Percentiles rank a stretch among this genome's conserved stretches.
These are phyloP conservation scores for Acephala macrosclerotiorum DNA, from an alignment of 2,329 filamentous ascomycete genomes.

Conservation along the genomic window DNA sequence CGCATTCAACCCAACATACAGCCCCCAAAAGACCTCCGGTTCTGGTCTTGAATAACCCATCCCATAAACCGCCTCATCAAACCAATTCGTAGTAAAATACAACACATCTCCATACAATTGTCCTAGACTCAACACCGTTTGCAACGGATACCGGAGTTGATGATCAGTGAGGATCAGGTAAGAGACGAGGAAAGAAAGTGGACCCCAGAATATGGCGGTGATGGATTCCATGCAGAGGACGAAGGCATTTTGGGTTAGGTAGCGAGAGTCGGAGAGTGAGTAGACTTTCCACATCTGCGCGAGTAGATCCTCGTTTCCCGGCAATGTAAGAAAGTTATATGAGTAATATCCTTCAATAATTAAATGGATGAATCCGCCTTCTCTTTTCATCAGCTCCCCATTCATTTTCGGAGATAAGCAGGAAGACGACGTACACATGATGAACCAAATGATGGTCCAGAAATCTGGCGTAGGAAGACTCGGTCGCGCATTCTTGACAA, in stretches of 20 bases:
- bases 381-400: too few species aligned
- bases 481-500: background rate
- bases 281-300: slow-evolving; percentile 9
- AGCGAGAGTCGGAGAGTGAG: slow-evolving; percentile 1
- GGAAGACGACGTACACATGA: slow-evolving; percentile 2
- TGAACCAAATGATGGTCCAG: slow-evolving; percentile 2
- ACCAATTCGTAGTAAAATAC: background rate
- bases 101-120: slow-evolving; percentile 10
- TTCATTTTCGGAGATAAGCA: too few species aligned
- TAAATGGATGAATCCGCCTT: slow-evolving; percentile 1
- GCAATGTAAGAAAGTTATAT: background rate
- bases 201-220: background rate
- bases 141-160: background rate
- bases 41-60: background rate
- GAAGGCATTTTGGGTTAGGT: slow-evolving; percentile 8
- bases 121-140: background rate
- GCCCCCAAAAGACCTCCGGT: background rate
- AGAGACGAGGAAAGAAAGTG: background rate
- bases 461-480: background rate
- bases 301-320: background rate
- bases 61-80: background rate
- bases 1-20: slow-evolving; percentile 1
- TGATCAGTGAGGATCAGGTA: background rate
- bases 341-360: background rate
- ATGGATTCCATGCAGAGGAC: slow-evolving; percentile 1